phyloP scores from a whole-genome alignment of 192 early-diverging fungal genomes.

The Coemansia asiatica region DNA sequence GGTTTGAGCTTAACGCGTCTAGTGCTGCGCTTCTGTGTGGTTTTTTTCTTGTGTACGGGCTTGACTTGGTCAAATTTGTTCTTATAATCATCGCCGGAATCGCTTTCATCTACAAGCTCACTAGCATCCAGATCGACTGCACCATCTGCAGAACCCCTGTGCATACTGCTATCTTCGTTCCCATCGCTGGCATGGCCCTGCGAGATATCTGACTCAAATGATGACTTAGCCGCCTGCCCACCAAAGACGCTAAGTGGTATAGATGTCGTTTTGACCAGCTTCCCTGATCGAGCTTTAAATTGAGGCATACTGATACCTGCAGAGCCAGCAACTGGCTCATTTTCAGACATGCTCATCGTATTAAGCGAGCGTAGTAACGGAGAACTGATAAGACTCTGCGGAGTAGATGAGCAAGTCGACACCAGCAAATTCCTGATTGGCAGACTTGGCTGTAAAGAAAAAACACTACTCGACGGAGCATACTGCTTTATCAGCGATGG shows the following conservation, averaged over 20 bases:
- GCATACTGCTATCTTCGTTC: neutral
- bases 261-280: constrained; percentile 42
- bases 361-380: constrained; percentile 24
- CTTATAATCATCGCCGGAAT: constrained; percentile 17
- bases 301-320: constrained; percentile 3
- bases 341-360: constrained; percentile 9
- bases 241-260: constrained; percentile 43
- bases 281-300: constrained; percentile 28
- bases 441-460: neutral
- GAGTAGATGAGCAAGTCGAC: neutral
- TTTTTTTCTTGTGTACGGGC: constrained; percentile 24
- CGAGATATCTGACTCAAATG: constrained; percentile 7
- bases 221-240: constrained; percentile 4
- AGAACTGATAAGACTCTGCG: neutral
- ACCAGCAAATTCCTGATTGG: neutral
- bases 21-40: constrained; percentile 54
- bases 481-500: constrained; percentile 38
- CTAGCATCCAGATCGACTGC: constrained; percentile 15
- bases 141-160: neutral
- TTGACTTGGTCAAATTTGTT: neutral
- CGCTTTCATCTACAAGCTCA: constrained; percentile 21
- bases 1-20: constrained; percentile 52
- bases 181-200: constrained; percentile 24
- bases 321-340: neutral
- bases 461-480: constrained; percentile 4